Evolutionary conservation across 2,329 filamentous ascomycete species (phyloP), one percentile per base, ranked within the genome.

Genomic region (Neofusicoccum parvum): DNA sequence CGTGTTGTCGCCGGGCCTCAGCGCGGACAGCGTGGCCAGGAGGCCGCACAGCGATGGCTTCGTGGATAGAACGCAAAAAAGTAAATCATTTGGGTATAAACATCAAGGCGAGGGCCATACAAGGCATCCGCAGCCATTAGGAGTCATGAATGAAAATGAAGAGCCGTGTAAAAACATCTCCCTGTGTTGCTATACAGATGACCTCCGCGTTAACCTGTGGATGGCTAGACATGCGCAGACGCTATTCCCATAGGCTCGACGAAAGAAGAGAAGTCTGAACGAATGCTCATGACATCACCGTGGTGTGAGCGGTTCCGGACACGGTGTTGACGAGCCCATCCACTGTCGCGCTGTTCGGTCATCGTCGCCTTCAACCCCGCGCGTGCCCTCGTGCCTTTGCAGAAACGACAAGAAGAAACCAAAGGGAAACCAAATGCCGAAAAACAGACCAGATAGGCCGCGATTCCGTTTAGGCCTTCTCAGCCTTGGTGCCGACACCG

Each of bases 401-500:
- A 64, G 37, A 41, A 46, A 58, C 17, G 46, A 23, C 10, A 43
- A 58, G 34, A 48, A 56, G 53, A 20, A 48, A 32, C 11, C 20
- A 65, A n/a, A 45, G 27, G 43, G n/a, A 41, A 43, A 20, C 23
- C n/a, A 15, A 63, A 50, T 23, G 32, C 62, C 43, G 53, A 17
- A 53, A 51, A 62, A 37, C 48, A 17, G n/a, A 60, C 27, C 34
- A 45, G 39, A 39, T 11, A 32, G 27, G 37, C 14, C 6, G 32
- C 37, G 46, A 46, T 65, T 51, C 43, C 53, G 39, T 77, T 78
- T 70, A 53, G n/a, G 46, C 65, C 67, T 72, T 53, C 17, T 49
- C 68, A 15, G 68, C 50, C 68, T 72, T 68, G 37, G 76, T 79
- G 48, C 76, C 76, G 3, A 79, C 76, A 49, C 76, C 76, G 63